Evolutionary conservation across 164 flowering plant genomes (phyloP).

Genomic region (Magnolia changhungtana): DNA sequence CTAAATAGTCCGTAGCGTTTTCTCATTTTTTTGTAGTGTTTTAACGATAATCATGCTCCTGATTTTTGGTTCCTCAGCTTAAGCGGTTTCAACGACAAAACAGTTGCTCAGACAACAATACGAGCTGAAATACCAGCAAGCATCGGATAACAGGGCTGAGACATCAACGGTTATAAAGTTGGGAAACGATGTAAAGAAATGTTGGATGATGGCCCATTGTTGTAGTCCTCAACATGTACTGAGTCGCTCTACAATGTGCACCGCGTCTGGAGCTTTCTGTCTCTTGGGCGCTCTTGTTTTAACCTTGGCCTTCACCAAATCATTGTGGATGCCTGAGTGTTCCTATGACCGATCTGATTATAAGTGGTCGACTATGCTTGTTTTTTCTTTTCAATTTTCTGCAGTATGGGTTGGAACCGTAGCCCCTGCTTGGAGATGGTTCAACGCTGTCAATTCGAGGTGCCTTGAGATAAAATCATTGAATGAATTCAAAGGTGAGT

Average conservation of each 20-base stretch:
- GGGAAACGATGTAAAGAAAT: slow-evolving; percentile 33
- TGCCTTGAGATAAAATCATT: background rate
- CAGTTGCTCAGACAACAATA: background rate
- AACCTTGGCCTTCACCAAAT: slow-evolving; percentile 40
- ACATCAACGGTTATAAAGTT: slow-evolving; percentile 20
- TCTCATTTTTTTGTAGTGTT: too few relatives aligned
- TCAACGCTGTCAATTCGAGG: background rate
- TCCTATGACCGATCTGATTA: slow-evolving; percentile 48
- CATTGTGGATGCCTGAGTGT: slow-evolving; percentile 1
- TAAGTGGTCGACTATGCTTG: slow-evolving; percentile 35
- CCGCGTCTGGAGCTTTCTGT: slow-evolving; percentile 51
- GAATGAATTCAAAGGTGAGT: background rate
- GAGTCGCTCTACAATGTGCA: slow-evolving; percentile 45
- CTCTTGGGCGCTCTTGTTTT: slow-evolving; percentile 44
- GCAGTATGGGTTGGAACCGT: background rate
- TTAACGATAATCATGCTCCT: slow-evolving; percentile 1
- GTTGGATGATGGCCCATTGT: slow-evolving; percentile 69
- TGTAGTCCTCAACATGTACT: slow-evolving; percentile 60
- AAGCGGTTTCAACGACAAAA: slow-evolving; percentile 2
- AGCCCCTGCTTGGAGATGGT: slow-evolving; percentile 9
- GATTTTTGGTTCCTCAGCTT: slow-evolving; percentile 4
- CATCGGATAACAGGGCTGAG: background rate
- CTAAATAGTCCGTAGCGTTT: too few relatives aligned
- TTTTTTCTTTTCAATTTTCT: slow-evolving; percentile 1
- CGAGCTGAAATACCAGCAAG: background rate